Conservation (phyloP, 176 grass and related monocot genomes). For the Carex pumila region DNA sequence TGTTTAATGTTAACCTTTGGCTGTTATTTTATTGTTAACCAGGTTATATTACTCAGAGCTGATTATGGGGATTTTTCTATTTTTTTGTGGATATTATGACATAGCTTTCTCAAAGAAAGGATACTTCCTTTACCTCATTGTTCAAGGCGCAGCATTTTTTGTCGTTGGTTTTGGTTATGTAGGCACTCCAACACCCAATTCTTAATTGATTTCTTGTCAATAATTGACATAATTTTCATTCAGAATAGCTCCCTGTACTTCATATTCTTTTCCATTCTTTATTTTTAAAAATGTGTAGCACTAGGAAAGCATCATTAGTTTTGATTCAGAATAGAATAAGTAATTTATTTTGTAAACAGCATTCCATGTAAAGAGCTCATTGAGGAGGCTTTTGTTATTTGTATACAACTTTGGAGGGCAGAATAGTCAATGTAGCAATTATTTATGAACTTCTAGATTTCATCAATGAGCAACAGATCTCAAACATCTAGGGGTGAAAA, state of each 20-base stretch:
- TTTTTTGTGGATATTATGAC: slow-evolving; percentile 67
- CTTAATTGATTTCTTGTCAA: slow-evolving; percentile 17
- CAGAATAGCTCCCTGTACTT: not conserved
- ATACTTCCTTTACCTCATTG: slow-evolving; percentile 72
- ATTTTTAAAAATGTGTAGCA: not conserved
- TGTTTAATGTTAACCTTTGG: not conserved
- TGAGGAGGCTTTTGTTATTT: not conserved
- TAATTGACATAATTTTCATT: not conserved
- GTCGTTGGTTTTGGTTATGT: slow-evolving; percentile 66
- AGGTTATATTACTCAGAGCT: slow-evolving; percentile 73
- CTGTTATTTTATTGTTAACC: slow-evolving; percentile 4
- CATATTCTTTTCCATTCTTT: not conserved
- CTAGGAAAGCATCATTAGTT: not conserved
- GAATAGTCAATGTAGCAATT: not conserved
- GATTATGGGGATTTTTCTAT: slow-evolving; percentile 44
- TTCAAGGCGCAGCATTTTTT: slow-evolving; percentile 66
- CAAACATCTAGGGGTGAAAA: not conserved
- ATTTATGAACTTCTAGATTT: not conserved
- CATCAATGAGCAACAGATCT: not conserved
- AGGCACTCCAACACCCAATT: slow-evolving; percentile 38
- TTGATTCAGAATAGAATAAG: not conserved
- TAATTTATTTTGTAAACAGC: not conserved
- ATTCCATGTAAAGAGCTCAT: slow-evolving; percentile 2
- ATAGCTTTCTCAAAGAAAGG: slow-evolving; percentile 46
- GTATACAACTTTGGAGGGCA: not conserved